These are phyloP conservation scores for Aquilaria malaccensis DNA, from an alignment of 345 rosid genomes.

Conservation along the genomic window DNA sequence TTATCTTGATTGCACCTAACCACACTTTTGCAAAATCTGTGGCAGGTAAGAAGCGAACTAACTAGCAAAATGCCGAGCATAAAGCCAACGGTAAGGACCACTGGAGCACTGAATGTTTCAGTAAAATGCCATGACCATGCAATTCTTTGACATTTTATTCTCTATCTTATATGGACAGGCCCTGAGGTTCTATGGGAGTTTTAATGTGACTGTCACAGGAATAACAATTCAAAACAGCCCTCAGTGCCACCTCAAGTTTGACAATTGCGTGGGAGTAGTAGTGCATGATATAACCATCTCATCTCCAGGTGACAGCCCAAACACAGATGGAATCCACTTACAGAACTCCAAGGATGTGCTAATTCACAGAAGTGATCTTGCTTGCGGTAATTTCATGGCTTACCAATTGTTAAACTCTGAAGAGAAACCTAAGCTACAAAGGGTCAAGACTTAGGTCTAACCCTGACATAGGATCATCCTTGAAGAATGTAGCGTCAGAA, in stretches of 20 bases:
- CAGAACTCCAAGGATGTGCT: slow-evolving; percentile 83
- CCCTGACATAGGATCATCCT: not conserved
- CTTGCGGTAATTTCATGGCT: slow-evolving; percentile 58
- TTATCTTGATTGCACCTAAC: slow-evolving; percentile 17
- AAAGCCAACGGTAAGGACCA: slow-evolving; percentile 80
- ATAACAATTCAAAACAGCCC: slow-evolving; percentile 93
- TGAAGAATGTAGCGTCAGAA: slow-evolving; percentile 11
- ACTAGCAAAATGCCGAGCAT: slow-evolving; percentile 66
- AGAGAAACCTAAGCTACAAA: not conserved
- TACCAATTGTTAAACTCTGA: not conserved
- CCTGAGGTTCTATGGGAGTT: slow-evolving; percentile 88
- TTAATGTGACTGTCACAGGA: slow-evolving; percentile 80
- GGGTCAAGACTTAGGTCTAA: slow-evolving; percentile 8
- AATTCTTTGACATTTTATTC: slow-evolving; percentile 9
- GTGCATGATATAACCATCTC: slow-evolving; percentile 63
- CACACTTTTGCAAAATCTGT: slow-evolving; percentile 18
- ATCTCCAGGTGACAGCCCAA: slow-evolving; percentile 94
- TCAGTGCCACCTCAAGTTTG: slow-evolving; percentile 96
- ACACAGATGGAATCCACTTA: slow-evolving; percentile 93
- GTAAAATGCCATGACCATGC: slow-evolving; percentile 3
- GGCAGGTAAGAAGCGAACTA: slow-evolving; percentile 64
- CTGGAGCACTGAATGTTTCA: slow-evolving; percentile 4
- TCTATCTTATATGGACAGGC: slow-evolving; percentile 43
- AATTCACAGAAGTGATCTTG: slow-evolving; percentile 56
- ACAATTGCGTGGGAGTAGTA: slow-evolving; percentile 71